phyloP scores from a whole-genome alignment of 306 rosid species.

The Cajanus cajan region DNA sequence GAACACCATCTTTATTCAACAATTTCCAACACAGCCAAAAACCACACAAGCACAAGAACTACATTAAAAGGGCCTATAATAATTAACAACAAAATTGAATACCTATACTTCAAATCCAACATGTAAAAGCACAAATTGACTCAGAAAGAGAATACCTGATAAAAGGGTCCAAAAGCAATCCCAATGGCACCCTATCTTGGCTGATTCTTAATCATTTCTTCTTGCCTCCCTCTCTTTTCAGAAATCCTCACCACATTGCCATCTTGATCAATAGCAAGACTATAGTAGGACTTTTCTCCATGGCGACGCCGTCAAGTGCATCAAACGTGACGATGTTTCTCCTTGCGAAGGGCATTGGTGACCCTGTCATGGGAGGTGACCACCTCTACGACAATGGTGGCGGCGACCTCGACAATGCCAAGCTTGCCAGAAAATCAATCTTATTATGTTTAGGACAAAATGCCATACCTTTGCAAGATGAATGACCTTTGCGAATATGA shows the following conservation, averaged over 20 bases:
- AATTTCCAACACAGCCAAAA: background rate
- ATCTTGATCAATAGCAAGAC: no score
- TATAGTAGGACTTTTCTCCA: no score
- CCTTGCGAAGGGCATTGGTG: no score
- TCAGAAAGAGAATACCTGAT: slow-evolving; percentile 55
- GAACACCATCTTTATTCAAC: background rate
- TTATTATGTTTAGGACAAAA: no score
- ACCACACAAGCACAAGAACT: background rate
- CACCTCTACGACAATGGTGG: no score
- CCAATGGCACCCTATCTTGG: slow-evolving; percentile 91
- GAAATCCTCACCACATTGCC: slow-evolving; percentile 33
- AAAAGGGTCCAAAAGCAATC: slow-evolving; percentile 88
- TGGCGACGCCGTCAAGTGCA: no score
- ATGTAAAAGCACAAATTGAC: background rate
- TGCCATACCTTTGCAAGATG: no score
- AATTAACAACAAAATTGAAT: background rate
- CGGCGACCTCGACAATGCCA: no score
- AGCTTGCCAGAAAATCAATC: no score
- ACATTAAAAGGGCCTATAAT: background rate
- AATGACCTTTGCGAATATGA: no score
- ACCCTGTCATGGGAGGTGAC: no score
- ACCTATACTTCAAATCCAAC: background rate
- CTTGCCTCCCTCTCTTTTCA: slow-evolving; percentile 86
- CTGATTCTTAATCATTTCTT: slow-evolving; percentile 85
- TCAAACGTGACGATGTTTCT: no score